phyloP scores from a whole-genome alignment of 1,284 basidiomycete species.

The Rhodotorula glutinis region DNA sequence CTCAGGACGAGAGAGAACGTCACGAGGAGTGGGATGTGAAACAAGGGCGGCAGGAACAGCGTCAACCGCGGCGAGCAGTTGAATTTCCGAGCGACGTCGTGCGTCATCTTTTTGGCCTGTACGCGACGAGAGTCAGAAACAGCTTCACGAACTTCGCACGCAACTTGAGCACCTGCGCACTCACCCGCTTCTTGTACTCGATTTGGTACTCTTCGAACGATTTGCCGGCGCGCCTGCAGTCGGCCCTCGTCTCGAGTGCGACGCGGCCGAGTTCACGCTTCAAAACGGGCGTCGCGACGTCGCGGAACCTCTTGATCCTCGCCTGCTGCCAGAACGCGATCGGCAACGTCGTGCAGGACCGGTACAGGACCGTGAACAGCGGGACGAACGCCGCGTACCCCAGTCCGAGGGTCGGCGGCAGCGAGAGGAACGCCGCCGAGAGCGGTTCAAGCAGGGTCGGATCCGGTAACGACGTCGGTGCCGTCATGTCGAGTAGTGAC shows the following conservation, averaged over 20 bases:
- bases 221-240: slow-evolving; percentile 57
- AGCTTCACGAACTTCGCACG: too few species aligned
- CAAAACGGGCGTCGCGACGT: slow-evolving; percentile 66
- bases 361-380: slow-evolving; percentile 63
- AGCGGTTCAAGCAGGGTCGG: slow-evolving; percentile 35
- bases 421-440: slow-evolving; percentile 34
- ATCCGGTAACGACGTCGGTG: slow-evolving; percentile 18
- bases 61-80: slow-evolving; percentile 61
- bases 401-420: slow-evolving; percentile 41
- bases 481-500: slow-evolving; percentile 19
- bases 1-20: slow-evolving; percentile 61
- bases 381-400: slow-evolving; percentile 73
- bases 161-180: too few species aligned
- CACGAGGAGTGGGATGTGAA: slow-evolving; percentile 71
- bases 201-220: slow-evolving; percentile 54
- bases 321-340: slow-evolving; percentile 73
- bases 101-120: slow-evolving; percentile 59
- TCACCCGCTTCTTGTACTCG: slow-evolving; percentile 48
- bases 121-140: not conserved
- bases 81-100: slow-evolving; percentile 60
- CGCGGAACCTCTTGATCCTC: slow-evolving; percentile 63
- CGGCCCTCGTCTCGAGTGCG: slow-evolving; percentile 53
- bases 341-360: slow-evolving; percentile 66
- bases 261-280: slow-evolving; percentile 55
- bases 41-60: slow-evolving; percentile 61